phyloP scores from a whole-genome alignment of 768 basidiomycete species.

The Tephrocybe sp. region DNA sequence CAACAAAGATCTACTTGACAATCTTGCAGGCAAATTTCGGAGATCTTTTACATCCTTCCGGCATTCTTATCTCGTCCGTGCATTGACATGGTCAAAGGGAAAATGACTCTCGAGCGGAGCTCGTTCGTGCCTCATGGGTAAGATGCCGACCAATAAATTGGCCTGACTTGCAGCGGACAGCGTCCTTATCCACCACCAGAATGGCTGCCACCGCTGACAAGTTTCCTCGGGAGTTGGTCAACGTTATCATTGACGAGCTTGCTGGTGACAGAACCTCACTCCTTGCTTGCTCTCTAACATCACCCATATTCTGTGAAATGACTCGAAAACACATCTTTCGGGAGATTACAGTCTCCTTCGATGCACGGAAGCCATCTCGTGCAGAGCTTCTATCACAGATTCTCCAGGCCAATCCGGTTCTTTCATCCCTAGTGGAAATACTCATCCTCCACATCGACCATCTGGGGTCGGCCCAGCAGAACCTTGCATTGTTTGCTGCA shows the following conservation, averaged over 20 bases:
- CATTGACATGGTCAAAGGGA: no score
- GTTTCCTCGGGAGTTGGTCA: background rate
- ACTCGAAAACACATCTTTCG: conserved; percentile 2
- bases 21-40: no score
- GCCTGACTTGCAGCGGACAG: background rate
- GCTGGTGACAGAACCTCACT: background rate
- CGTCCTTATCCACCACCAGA: background rate
- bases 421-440: background rate
- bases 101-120: no score
- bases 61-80: background rate
- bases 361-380: background rate
- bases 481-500: background rate
- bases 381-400: background rate
- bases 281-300: background rate
- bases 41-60: background rate
- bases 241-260: background rate
- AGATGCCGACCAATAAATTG: background rate
- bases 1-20: no score
- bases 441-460: background rate
- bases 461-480: background rate
- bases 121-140: background rate
- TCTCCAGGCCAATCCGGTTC: background rate
- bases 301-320: background rate
- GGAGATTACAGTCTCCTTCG: conserved; percentile 1
- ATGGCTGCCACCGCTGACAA: background rate